Evolutionary conservation across 345 rosid genomes (phyloP).

Genomic region (Lumnitzera racemosa): DNA sequence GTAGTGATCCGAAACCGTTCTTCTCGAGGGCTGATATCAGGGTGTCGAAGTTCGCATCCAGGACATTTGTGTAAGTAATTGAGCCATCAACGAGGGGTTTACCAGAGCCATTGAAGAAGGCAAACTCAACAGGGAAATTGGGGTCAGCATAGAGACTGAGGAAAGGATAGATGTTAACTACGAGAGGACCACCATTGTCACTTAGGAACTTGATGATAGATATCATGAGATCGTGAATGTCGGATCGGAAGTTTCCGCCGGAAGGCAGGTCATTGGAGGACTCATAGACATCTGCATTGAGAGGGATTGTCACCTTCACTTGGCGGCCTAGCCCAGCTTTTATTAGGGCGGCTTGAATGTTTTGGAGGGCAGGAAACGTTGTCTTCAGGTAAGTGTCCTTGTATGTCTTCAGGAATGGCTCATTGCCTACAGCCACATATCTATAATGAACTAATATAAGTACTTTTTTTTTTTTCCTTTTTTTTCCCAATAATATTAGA

Average conservation of each 20-base stretch:
- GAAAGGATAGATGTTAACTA: slow-evolving; percentile 88
- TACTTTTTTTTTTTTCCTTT: too few species aligned
- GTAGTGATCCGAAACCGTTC: slow-evolving; percentile 64
- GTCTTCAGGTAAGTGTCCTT: slow-evolving; percentile 42
- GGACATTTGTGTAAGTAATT: slow-evolving; percentile 69
- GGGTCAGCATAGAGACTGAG: slow-evolving; percentile 75
- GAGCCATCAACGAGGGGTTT: slow-evolving; percentile 71
- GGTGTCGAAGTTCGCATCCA: slow-evolving; percentile 85
- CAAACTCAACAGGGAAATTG: slow-evolving; percentile 66
- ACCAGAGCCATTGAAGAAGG: slow-evolving; percentile 60
- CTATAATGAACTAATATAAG: slow-evolving; percentile 14
- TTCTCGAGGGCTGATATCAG: slow-evolving; percentile 63
- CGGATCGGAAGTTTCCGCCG: slow-evolving; percentile 64
- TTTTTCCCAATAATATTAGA: too few species aligned
- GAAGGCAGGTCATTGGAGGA: slow-evolving; percentile 58
- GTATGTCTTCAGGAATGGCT: slow-evolving; percentile 71
- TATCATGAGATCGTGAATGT: slow-evolving; percentile 54
- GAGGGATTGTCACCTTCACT: slow-evolving; percentile 74
- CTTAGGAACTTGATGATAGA: slow-evolving; percentile 53
- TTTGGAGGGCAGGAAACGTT: slow-evolving; percentile 79
- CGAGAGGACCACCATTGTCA: slow-evolving; percentile 47
- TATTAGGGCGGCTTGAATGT: slow-evolving; percentile 77
- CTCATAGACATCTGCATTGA: slow-evolving; percentile 81
- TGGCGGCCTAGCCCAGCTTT: slow-evolving; percentile 72
- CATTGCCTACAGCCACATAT: slow-evolving; percentile 85